Conservation (phyloP, 1,139 yeast genomes). For the Kluyveromyces sp. region DNA sequence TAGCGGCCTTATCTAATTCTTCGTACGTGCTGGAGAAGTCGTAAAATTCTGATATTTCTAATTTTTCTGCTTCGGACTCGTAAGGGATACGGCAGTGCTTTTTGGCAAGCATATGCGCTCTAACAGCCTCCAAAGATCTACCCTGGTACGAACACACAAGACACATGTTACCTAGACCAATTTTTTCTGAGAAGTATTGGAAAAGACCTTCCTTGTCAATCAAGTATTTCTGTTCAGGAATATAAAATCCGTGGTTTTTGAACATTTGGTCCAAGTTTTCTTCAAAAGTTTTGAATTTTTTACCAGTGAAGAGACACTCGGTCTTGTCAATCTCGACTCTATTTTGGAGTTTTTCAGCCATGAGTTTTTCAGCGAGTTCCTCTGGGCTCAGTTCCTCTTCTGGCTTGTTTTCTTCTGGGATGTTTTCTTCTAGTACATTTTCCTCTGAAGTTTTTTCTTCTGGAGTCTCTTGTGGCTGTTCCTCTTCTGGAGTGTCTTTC, state of each 20-base stretch:
- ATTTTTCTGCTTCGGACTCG: constrained; percentile 73
- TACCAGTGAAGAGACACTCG: constrained; percentile 71
- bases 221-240: constrained; percentile 74
- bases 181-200: constrained; percentile 77
- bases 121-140: constrained; percentile 72
- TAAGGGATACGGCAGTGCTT: constrained; percentile 88
- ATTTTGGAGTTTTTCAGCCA: constrained; percentile 49
- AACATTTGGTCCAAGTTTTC: constrained; percentile 70
- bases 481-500: constrained; percentile 5
- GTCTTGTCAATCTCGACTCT: constrained; percentile 65
- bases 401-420: constrained; percentile 1
- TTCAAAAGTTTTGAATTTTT: constrained; percentile 45
- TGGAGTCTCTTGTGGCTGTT: constrained; percentile 2
- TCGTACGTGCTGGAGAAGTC: constrained; percentile 63
- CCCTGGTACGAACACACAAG: constrained; percentile 84
- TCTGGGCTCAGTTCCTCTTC: constrained; percentile 34
- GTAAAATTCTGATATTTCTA: constrained; percentile 85
- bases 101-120: constrained; percentile 86
- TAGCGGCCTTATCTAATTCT: constrained; percentile 26
- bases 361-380: constrained; percentile 43
- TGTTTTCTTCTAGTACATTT: constrained; percentile 14
- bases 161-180: constrained; percentile 88
- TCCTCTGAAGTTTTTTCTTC: constrained; percentile 1
- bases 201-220: constrained; percentile 68
- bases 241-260: constrained; percentile 68